Conservation (phyloP, 495 filamentous ascomycete genomes). For the Tuber umbilicatum region DNA sequence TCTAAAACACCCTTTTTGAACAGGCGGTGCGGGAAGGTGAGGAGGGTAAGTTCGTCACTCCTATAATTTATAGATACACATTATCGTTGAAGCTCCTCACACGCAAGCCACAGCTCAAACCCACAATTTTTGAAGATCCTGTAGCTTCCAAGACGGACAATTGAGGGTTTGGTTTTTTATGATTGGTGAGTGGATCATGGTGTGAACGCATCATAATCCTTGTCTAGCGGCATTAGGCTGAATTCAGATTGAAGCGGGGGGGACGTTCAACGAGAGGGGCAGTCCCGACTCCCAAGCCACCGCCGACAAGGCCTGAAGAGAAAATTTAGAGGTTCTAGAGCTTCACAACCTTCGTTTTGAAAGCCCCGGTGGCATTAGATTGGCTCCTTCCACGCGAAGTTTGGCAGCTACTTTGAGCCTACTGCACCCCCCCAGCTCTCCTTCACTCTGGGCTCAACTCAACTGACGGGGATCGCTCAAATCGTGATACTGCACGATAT, state of each 20-base stretch:
- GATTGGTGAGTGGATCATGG: too few species aligned
- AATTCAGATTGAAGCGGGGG: neutral
- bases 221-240: neutral
- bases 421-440: neutral
- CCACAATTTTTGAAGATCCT: too few species aligned
- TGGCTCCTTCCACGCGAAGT: neutral
- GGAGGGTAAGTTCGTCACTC: too few species aligned
- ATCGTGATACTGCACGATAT: neutral
- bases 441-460: neutral
- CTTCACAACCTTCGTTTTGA: neutral
- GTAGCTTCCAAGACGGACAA: too few species aligned
- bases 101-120: too few species aligned
- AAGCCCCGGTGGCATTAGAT: neutral
- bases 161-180: too few species aligned
- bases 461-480: neutral
- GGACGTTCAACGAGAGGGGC: neutral
- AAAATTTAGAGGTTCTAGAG: neutral
- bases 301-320: neutral
- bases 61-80: too few species aligned
- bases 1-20: too few species aligned
- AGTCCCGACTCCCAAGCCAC: neutral
- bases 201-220: neutral
- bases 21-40: too few species aligned
- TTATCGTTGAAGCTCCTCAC: too few species aligned
- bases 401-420: neutral